phyloP scores from a whole-genome alignment of 495 filamentous ascomycete species.

The Penicillium arizonense region DNA sequence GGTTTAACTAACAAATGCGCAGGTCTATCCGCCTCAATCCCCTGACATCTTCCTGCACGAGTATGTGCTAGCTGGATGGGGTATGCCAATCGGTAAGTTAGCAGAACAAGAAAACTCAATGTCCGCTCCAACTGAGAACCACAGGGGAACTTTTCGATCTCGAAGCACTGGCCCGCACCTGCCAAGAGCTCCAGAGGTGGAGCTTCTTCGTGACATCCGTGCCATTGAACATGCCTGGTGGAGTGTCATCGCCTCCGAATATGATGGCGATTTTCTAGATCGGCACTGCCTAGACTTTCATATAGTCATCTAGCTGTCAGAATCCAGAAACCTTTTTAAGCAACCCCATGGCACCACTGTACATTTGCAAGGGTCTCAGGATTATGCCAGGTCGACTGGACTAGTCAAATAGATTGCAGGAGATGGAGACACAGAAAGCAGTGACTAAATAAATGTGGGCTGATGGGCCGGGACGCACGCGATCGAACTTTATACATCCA shows the following conservation, averaged over 20 bases:
- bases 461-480: too few species aligned
- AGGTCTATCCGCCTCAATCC: conserved; percentile 34
- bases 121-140: neutral
- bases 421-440: too few species aligned
- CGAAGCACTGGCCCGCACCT: conserved; percentile 44
- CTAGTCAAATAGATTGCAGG: too few species aligned
- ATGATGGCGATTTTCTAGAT: conserved; percentile 45
- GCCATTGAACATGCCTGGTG: conserved; percentile 54
- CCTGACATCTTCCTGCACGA: conserved; percentile 47
- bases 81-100: conserved; percentile 51
- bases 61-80: conserved; percentile 54
- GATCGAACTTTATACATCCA: too few species aligned
- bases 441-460: too few species aligned
- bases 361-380: too few species aligned
- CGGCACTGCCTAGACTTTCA: neutral
- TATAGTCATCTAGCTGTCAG: too few species aligned
- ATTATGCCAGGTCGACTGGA: too few species aligned
- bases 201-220: conserved; percentile 54
- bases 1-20: conserved; percentile 6
- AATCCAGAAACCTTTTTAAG: too few species aligned
- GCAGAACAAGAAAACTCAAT: neutral
- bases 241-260: conserved; percentile 49
- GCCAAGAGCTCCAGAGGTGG: conserved; percentile 44
- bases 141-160: conserved; percentile 54
- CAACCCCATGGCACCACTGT: too few species aligned